phyloP scores from a whole-genome alignment of 2,329 filamentous ascomycete genomes.

The Penicillium concentricum region DNA sequence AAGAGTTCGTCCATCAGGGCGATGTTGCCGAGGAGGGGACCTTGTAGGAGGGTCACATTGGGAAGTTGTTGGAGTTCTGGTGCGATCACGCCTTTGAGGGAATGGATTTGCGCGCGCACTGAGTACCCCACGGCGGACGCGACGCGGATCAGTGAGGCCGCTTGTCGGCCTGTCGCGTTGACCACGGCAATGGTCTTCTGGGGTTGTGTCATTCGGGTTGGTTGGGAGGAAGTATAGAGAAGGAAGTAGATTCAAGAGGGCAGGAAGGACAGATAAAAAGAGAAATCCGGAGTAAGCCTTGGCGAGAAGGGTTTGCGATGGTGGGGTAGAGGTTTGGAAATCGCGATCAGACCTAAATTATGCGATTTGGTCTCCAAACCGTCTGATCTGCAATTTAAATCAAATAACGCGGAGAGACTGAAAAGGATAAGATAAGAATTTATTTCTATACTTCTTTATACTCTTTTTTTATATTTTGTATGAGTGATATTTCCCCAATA shows the following conservation, averaged over 20 bases:
- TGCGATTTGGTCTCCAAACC: slow-evolving; percentile 17
- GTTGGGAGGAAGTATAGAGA: slow-evolving; percentile 3
- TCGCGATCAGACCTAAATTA: slow-evolving; percentile 24
- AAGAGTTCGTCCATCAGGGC: slow-evolving; percentile 76
- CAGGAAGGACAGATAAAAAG: slow-evolving; percentile 16
- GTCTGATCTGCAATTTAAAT: slow-evolving; percentile 10
- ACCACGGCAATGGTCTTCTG: slow-evolving; percentile 88
- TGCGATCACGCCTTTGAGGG: slow-evolving; percentile 81
- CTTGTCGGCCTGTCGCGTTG: slow-evolving; percentile 93
- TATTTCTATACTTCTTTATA: background rate
- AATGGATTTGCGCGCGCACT: slow-evolving; percentile 88
- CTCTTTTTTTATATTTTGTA: background rate
- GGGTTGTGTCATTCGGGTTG: slow-evolving; percentile 41
- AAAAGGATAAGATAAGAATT: slow-evolving; percentile 15
- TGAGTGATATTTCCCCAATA: background rate
- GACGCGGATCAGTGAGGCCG: slow-evolving; percentile 90
- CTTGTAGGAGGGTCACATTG: slow-evolving; percentile 72
- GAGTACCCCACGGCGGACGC: slow-evolving; percentile 90
- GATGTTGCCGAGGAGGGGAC: slow-evolving; percentile 68
- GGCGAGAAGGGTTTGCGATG: slow-evolving; percentile 23
- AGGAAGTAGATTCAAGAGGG: slow-evolving; percentile 4
- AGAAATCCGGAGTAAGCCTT: slow-evolving; percentile 27
- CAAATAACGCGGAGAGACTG: slow-evolving; percentile 6
- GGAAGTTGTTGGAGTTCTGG: slow-evolving; percentile 79
- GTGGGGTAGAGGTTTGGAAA: slow-evolving; percentile 26